Base-by-base conservation (phyloP, 768 basidiomycete genomes). In the Exidia glandulosa region DNA sequence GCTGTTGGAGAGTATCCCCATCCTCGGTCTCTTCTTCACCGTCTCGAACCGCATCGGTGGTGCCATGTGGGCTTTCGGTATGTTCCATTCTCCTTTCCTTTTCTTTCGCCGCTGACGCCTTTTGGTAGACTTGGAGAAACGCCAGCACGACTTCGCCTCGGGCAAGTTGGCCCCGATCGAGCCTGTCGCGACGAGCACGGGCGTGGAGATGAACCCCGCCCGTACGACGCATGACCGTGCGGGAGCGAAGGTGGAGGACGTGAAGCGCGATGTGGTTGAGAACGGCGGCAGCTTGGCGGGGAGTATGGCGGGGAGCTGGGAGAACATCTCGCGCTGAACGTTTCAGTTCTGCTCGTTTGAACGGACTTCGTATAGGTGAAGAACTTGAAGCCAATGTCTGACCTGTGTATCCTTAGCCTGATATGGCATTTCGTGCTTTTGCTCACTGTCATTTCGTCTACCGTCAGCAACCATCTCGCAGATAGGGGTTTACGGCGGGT, bases 1-100 rank as follows among this genome's bases (percentile, higher is more conserved):
- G 0, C 73, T 95, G 4, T 75, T 94, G 2, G 94, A 96, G 71
- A 79, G 80, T 2, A 72, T 95, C 0, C 94, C 94, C 0, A 79
- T 96, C 60, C 66, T 92, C 2, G 94, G 94, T 0, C 73, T 95
- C 3, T 71, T 87, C 10, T 91, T 95, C 68, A 85, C 85, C 2
- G 76, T 95, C 19, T 93, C 90, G 0, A 94, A 95, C 68, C 79
- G 90, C 5, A 81, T 95, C 29, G 93, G 93, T 5, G 94, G 90
- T 2, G 92, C 92, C 1, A 95, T 96, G 94, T 96, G 92, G 87
- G 88, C 89, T 3, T 83, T 86, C 63, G 88, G 87, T 88, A 59
- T 16, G 76, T 29, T 31, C 25, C 33, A 2, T n/a, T 1, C 30
- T 56, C 37, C n/a, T 45, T n/a, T 19, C 12, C 10, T 14, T 27